Conservation (phyloP, 2,329 filamentous ascomycete genomes). For the Xylaria sp. region DNA sequence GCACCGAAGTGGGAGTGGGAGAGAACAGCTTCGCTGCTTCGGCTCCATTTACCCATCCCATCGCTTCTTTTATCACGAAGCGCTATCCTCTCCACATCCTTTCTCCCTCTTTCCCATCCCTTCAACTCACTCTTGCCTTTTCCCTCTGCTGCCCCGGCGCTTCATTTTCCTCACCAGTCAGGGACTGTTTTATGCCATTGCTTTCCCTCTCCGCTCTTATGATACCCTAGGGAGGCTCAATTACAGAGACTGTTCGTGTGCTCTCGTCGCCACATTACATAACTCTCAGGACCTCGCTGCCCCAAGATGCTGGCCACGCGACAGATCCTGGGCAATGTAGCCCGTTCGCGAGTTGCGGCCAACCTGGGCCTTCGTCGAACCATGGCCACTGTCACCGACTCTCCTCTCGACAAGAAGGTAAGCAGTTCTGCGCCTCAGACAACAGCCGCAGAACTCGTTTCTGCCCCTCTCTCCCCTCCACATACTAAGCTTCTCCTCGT, state of each 20-base stretch:
- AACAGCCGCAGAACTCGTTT: neutral
- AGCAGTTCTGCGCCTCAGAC: slow-evolving; percentile 41
- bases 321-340: slow-evolving; percentile 73
- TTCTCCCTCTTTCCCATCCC: slow-evolving; percentile 41
- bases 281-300: slow-evolving; percentile 45
- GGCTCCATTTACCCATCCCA: slow-evolving; percentile 42
- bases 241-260: slow-evolving; percentile 46
- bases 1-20: slow-evolving; percentile 31
- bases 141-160: slow-evolving; percentile 19
- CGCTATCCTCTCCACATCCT: slow-evolving; percentile 54
- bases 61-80: slow-evolving; percentile 50
- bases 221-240: slow-evolving; percentile 46
- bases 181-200: slow-evolving; percentile 48
- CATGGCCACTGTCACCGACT: slow-evolving; percentile 88
- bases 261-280: slow-evolving; percentile 22
- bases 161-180: slow-evolving; percentile 40
- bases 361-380: slow-evolving; percentile 71
- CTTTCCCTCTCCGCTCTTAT: slow-evolving; percentile 47
- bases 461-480: too few species aligned
- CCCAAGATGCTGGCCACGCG: slow-evolving; percentile 76
- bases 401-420: slow-evolving; percentile 90
- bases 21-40: slow-evolving; percentile 39
- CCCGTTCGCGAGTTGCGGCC: slow-evolving; percentile 66
- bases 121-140: slow-evolving; percentile 24
- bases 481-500: slow-evolving; percentile 46